phyloP scores from a whole-genome alignment of 345 rosid species.

The Eucalyptus sp. region DNA sequence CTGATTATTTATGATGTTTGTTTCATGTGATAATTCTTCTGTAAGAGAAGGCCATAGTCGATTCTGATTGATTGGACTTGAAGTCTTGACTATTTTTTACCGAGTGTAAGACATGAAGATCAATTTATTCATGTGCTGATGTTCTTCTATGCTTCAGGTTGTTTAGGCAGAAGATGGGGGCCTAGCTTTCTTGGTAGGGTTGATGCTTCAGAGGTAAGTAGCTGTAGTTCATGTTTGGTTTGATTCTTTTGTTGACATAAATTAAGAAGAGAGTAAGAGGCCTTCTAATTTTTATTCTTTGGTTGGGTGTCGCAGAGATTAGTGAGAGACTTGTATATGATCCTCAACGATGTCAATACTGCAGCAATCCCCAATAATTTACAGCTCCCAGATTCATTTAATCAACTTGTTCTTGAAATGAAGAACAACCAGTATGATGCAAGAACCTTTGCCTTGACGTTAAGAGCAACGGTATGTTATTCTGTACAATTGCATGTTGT shows the following conservation, averaged over 20 bases:
- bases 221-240: not conserved
- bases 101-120: not conserved
- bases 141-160: conserved; percentile 44
- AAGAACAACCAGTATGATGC: conserved; percentile 87
- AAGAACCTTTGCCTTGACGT: conserved; percentile 60
- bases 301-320: conserved; percentile 49
- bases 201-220: conserved; percentile 85
- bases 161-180: conserved; percentile 95
- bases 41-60: not conserved
- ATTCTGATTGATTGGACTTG: not conserved
- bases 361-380: conserved; percentile 78
- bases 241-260: not conserved
- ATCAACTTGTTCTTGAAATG: conserved; percentile 84
- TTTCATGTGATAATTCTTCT: not conserved
- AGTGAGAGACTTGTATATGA: conserved; percentile 73
- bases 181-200: conserved; percentile 88
- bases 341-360: conserved; percentile 72
- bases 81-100: not conserved
- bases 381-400: conserved; percentile 81
- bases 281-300: not conserved
- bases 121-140: not conserved
- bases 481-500: not conserved
- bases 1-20: not conserved
- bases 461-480: conserved; percentile 79
- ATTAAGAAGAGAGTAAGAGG: conserved; percentile 1